Evolutionary conservation across 371 early-diverging fungal species (phyloP), one percentile per base, ranked within the genome.

Genomic region (Mucor lusitanicus): DNA sequence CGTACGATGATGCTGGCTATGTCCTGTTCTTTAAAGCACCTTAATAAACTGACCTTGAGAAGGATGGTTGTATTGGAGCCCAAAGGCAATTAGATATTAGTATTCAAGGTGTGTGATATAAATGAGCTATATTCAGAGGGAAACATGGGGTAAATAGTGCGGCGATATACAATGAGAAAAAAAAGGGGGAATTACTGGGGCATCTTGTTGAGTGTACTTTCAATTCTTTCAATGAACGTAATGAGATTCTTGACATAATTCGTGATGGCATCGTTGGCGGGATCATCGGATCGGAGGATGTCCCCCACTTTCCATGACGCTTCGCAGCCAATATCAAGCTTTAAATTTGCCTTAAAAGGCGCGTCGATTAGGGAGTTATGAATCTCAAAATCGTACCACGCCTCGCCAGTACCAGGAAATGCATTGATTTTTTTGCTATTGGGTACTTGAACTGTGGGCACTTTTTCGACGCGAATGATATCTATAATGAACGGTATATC

Each of bases 1-100:
- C 85, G 6, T 84, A 86, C 67, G 86, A 85, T 33, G 93, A 92
- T 59, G 82, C 84, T 63, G 93, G 94, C 13, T 79, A 84, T 67
- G 81, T 89, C 8, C 70, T 82, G 12, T 74, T 88, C 23, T 87
- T 83, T 75, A 87, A 87, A 53, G 65, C 73, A 35, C 61, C 63
- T 27, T 65, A 67, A 61, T 40, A 63, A 59, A 55, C 25, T 25
- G 8, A 8, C 8, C 30, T 30, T 6, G 2, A 30, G 30, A 30
- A 30, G 30, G 30, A 30, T 30, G 30, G 30, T 30, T 6, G 30
- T 30, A 30, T 30, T 30, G 30, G 30, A 2, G 30, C 30, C 30
- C 2, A 30, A 30, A 3, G 7, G 33, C 7, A 7, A 33, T 1
- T 6, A 33, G 33, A 8, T 33, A 33, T 33, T 33, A 30, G n/a